These are phyloP conservation scores for Aureoboletus auriporus DNA, from an alignment of 768 basidiomycete genomes.

Conservation along the genomic window DNA sequence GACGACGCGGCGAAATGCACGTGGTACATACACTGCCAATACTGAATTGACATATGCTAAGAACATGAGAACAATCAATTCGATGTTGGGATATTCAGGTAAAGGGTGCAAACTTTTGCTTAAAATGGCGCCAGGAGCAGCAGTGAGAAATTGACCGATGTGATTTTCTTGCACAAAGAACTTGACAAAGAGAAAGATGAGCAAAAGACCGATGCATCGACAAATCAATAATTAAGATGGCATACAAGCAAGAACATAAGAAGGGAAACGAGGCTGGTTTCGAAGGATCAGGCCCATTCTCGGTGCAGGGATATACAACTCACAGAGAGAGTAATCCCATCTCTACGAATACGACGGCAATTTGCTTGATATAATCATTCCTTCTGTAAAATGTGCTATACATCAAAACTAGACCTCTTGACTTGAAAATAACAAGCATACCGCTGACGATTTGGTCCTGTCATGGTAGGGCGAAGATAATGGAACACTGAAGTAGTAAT, in stretches of 20 bases:
- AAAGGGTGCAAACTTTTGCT: background rate
- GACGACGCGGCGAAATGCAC: background rate
- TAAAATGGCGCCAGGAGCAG: background rate
- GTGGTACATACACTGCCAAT: background rate
- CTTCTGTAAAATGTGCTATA: background rate
- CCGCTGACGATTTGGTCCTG: background rate
- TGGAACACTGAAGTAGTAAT: background rate
- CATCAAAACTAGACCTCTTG: background rate
- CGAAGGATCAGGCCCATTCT: background rate
- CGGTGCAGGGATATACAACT: background rate
- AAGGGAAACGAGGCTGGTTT: background rate
- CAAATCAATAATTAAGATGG: background rate
- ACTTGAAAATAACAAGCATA: background rate
- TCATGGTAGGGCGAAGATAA: background rate
- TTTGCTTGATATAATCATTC: background rate
- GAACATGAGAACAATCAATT: background rate
- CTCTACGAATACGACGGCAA: background rate
- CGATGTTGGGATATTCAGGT: background rate
- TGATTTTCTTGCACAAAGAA: background rate
- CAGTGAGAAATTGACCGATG: background rate
- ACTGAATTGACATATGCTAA: background rate
- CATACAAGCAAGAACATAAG: background rate
- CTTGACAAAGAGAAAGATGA: background rate
- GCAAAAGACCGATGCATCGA: background rate
- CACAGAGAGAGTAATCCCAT: background rate